phyloP scores from a whole-genome alignment of 73 alveolate genomes.

The Paramecium bursaria region DNA sequence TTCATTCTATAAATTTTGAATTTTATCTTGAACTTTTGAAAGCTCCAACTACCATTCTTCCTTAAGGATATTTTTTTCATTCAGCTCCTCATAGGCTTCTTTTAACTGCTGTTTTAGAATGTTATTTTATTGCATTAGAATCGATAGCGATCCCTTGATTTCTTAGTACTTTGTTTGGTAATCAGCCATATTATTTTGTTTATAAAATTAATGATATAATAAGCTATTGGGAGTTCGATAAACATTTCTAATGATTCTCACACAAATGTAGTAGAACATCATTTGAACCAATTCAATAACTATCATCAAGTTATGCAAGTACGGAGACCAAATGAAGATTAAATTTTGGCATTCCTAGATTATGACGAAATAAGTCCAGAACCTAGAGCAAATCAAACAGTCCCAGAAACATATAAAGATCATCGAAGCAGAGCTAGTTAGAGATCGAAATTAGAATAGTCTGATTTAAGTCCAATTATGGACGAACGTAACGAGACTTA shows the following conservation, averaged over 20 bases:
- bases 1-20: background rate
- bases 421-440: background rate
- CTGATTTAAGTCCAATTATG: too few relatives aligned
- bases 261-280: conserved; percentile 1
- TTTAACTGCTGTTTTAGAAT: conserved; percentile 42
- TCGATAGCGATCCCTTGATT: conserved; percentile 40
- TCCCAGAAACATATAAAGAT: background rate
- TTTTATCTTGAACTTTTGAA: conserved; percentile 15
- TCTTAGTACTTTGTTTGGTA: conserved; percentile 43
- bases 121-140: conserved; percentile 49
- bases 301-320: conserved; percentile 38
- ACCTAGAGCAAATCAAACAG: background rate
- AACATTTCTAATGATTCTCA: background rate
- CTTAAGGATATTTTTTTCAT: conserved; percentile 9
- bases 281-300: conserved; percentile 37
- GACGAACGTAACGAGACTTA: too few relatives aligned
- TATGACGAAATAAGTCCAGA: conserved; percentile 14
- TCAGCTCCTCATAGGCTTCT: conserved; percentile 49
- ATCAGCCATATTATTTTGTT: too few relatives aligned
- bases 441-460: too few relatives aligned
- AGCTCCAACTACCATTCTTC: conserved; percentile 43
- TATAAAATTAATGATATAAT: too few relatives aligned
- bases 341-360: conserved; percentile 40
- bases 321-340: conserved; percentile 45
- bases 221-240: background rate